A percentile compares a stretch with the other conserved stretches of the same genome.
phyloP scores from a whole-genome alignment of 164 flowering plant species.

The Aristolochia fimbriata region DNA sequence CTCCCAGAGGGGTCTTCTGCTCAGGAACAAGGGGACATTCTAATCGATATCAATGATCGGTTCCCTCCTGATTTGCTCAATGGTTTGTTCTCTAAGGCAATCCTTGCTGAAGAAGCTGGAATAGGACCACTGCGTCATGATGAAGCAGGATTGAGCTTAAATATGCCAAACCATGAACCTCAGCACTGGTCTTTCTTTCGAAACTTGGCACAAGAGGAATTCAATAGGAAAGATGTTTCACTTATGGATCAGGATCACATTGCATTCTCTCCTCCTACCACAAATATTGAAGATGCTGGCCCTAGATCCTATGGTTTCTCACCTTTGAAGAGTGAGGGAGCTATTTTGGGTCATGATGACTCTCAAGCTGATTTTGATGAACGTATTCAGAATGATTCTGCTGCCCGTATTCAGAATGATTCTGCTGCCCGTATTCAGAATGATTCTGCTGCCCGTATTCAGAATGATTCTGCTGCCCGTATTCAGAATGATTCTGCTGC shows the following conservation, averaged over 20 bases:
- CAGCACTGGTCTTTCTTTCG: slow-evolving; percentile 90
- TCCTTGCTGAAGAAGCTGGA: slow-evolving; percentile 30
- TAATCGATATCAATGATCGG: slow-evolving; percentile 80
- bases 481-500: slow-evolving; percentile 19
- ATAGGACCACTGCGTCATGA: slow-evolving; percentile 30
- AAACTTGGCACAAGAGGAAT: slow-evolving; percentile 60
- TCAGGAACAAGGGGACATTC: slow-evolving; percentile 45
- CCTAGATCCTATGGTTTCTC: slow-evolving; percentile 25
- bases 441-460: too few species aligned
- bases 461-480: slow-evolving; percentile 22
- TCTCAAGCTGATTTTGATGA: slow-evolving; percentile 24
- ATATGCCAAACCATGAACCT: slow-evolving; percentile 84
- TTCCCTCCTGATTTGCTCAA: slow-evolving; percentile 84
- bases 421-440: slow-evolving; percentile 22
- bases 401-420: slow-evolving; percentile 19
- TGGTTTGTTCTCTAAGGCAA: slow-evolving; percentile 63
- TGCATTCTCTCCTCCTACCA: slow-evolving; percentile 35
- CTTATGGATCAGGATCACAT: slow-evolving; percentile 74
- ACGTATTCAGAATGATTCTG: slow-evolving; percentile 19
- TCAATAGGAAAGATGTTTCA: slow-evolving; percentile 54
- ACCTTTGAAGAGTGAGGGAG: slow-evolving; percentile 25
- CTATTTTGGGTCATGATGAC: slow-evolving; percentile 16
- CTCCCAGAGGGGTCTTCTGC: slow-evolving; percentile 20
- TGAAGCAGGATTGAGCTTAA: slow-evolving; percentile 77
- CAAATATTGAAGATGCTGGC: slow-evolving; percentile 31